A percentile compares a stretch with the other conserved stretches of the same genome.
Conservation (phyloP, 176 grass and related monocot genomes). For the Guadua angustifolia region DNA sequence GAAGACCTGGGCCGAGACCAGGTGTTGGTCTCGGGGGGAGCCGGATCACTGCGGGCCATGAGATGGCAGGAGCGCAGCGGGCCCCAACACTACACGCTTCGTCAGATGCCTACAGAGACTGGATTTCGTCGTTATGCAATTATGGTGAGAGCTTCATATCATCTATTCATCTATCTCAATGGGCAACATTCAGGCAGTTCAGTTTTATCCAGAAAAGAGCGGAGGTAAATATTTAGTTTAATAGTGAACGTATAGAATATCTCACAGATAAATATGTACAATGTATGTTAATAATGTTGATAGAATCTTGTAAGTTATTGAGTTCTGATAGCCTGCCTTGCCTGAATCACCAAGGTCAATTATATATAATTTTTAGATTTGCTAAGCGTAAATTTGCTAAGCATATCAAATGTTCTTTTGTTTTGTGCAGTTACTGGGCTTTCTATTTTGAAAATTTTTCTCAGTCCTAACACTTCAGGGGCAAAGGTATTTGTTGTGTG, state of each 20-base stretch:
- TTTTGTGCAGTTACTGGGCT: slow-evolving; percentile 74
- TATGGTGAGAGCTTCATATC: slow-evolving; percentile 88
- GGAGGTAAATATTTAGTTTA: slow-evolving; percentile 67
- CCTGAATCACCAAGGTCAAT: not conserved
- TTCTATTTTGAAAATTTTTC: slow-evolving; percentile 81
- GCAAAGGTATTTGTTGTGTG: slow-evolving; percentile 60
- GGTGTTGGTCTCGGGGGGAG: too few relatives aligned
- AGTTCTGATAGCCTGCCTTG: slow-evolving; percentile 25
- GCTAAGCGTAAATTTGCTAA: not conserved
- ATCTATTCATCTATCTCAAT: slow-evolving; percentile 94
- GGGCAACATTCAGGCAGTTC: slow-evolving; percentile 88
- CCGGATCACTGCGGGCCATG: too few relatives aligned
- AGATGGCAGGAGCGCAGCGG: too few relatives aligned
- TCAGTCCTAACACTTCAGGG: slow-evolving; percentile 64
- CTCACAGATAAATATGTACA: not conserved
- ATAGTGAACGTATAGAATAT: slow-evolving; percentile 7
- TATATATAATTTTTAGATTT: not conserved
- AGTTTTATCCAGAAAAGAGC: slow-evolving; percentile 98
- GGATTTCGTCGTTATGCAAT: slow-evolving; percentile 88
- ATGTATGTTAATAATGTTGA: not conserved
- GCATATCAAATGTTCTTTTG: not conserved
- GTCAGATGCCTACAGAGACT: slow-evolving; percentile 88
- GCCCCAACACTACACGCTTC: slow-evolving; percentile 53
- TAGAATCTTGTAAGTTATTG: not conserved
- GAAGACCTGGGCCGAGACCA: too few relatives aligned